Percentiles rank a stretch among this genome's conserved stretches.
Evolutionary conservation across 2,329 filamentous ascomycete genomes (phyloP).

Genomic region (Raffaelea ambrosiae): DNA sequence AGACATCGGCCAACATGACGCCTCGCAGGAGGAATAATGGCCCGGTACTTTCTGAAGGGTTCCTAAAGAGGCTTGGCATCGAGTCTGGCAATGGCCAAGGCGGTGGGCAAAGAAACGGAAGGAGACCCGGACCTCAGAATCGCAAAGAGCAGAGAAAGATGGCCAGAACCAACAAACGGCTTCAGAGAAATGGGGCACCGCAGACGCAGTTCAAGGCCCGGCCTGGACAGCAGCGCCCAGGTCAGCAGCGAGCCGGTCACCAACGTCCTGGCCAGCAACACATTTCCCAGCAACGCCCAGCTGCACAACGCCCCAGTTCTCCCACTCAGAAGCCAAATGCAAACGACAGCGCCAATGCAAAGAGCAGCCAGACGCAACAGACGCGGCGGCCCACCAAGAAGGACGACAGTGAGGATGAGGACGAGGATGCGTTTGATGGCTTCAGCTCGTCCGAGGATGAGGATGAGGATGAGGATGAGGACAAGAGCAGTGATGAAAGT

Average conservation of each 20-base stretch:
- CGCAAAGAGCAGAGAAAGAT: conserved; percentile 62
- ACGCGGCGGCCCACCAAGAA: too few relatives aligned
- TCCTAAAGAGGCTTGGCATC: conserved; percentile 28
- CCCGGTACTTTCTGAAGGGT: conserved; percentile 3
- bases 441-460: conserved; percentile 14
- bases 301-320: too few relatives aligned
- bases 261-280: too few relatives aligned
- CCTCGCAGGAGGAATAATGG: conserved; percentile 3
- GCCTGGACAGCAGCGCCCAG: background rate
- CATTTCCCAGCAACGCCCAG: too few relatives aligned
- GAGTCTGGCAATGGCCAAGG: conserved; percentile 10
- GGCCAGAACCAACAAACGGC: conserved; percentile 47
- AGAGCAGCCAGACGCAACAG: conserved; percentile 9
- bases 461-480: conserved; percentile 12
- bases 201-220: background rate
- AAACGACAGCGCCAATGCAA: too few relatives aligned
- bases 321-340: too few relatives aligned
- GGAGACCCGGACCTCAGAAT: background rate
- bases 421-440: conserved; percentile 12
- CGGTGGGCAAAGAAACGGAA: too few relatives aligned
- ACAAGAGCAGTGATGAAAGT: conserved; percentile 14
- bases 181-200: background rate
- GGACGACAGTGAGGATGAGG: conserved; percentile 17
- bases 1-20: conserved; percentile 7
- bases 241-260: background rate